Base-by-base conservation (phyloP, 169 alveolate species). In the Cryptosporidium meleagridis region DNA sequence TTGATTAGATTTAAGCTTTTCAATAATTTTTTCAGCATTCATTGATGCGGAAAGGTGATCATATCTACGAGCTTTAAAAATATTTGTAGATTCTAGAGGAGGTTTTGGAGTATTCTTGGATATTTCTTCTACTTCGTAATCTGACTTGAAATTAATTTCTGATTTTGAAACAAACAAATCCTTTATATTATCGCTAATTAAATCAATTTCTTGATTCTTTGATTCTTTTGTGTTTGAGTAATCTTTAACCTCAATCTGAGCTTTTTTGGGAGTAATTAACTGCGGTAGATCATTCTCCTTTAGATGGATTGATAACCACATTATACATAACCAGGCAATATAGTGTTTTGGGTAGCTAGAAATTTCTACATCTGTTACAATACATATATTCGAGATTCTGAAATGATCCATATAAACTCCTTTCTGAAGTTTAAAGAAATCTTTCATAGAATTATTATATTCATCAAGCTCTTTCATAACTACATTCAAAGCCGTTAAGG, bases 191-290 rank as follows among this genome's bases (percentile, higher is more conserved):
- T 69, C 65, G 31, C 41, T 72, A 31, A 29, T 26, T 9, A 72
- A 12, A 1, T 23, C 70, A 9, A 33, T 41, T 37, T 18, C 59
- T 35, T 26, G 41, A 3, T 35, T n/a, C 14, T 29, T 65, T 33
- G 85, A 5, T 23, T 5, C 16, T 31, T 48, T 59, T 31, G 26
- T 29, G 10, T 26, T 44, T 1, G 65, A 23, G 21, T 61, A 80
- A 9, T 55, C 89, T 29, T 80, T 80, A 16, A 80, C 75, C 52
- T 80, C 89, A 26, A 80, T 80, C 41, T 80, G 89, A 12, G 89
- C 59, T 33, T 41, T 80, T 65, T 80, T 80, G 23, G 89, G 75
- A 21, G 45, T 61, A 10, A 80, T n/a, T 51, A 80, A 37, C 21
- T n/a, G 68, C 5, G 89, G 89, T 14, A 80, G 51, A 5, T 80